Evolutionary conservation across 169 alveolate genomes (phyloP).

Genomic region (Ichthyophthirius multifiliis): DNA sequence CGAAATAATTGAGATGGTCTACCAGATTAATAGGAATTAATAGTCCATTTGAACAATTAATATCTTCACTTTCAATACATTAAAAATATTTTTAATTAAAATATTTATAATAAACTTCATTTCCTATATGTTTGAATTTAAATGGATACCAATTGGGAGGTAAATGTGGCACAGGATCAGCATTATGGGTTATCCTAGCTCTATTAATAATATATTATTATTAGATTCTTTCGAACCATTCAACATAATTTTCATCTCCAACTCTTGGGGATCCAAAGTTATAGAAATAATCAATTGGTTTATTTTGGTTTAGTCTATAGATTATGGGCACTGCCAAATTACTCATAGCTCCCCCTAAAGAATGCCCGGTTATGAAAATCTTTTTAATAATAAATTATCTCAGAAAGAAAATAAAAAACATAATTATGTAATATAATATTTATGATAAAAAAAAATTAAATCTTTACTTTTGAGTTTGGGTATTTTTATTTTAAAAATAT

Average conservation of each 20-base stretch:
- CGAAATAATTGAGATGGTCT: not conserved
- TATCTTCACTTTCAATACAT: not conserved
- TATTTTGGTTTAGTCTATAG: not conserved
- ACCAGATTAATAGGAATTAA: not conserved
- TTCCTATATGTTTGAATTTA: not conserved
- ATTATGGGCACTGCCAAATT: not conserved
- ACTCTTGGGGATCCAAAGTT: constrained; percentile 4
- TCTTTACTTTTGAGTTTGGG: not conserved
- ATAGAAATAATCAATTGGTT: not conserved
- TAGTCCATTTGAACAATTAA: not conserved
- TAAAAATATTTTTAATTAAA: not conserved
- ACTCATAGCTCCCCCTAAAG: not conserved
- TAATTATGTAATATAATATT: not conserved
- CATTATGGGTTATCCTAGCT: not conserved
- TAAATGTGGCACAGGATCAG: constrained; percentile 5
- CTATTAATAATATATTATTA: not conserved
- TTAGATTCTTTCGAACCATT: constrained; percentile 7
- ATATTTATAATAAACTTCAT: not conserved
- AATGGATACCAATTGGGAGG: not conserved
- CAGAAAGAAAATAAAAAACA: not conserved
- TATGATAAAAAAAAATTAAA: not conserved
- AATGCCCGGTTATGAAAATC: not conserved
- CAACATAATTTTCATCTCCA: not conserved
- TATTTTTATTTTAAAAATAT: not conserved
- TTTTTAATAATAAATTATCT: not conserved